Conservation (phyloP, 345 rosid species). For the Trapa bicornis region DNA sequence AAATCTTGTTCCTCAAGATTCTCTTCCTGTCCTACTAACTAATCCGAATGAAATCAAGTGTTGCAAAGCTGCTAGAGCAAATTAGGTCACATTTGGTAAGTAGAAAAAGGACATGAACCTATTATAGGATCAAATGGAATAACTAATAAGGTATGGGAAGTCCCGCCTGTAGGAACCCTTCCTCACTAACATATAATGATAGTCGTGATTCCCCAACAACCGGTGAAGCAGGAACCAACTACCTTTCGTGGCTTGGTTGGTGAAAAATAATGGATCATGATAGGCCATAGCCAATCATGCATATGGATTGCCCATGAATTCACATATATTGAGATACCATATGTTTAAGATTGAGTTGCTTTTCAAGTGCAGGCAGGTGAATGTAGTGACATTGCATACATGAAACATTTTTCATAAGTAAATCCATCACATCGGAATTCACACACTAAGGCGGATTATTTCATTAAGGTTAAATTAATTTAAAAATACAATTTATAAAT, state of each 20-base stretch:
- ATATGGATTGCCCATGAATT: background rate
- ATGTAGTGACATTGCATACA: background rate
- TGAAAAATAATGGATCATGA: background rate
- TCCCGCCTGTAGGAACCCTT: too few relatives aligned
- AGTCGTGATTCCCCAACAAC: background rate
- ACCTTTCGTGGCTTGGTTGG: background rate
- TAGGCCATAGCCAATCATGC: background rate
- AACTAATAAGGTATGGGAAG: too few relatives aligned
- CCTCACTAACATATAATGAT: background rate
- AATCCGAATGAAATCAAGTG: background rate
- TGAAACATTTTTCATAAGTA: background rate
- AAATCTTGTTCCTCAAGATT: slow-evolving; percentile 5
- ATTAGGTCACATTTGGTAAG: too few relatives aligned
- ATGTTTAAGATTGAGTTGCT: background rate
- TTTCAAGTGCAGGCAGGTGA: background rate
- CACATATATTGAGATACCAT: background rate
- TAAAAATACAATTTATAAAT: too few relatives aligned
- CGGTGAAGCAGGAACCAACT: background rate
- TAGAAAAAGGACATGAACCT: too few relatives aligned
- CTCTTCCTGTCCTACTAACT: background rate
- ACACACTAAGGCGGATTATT: too few relatives aligned
- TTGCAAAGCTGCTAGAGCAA: background rate
- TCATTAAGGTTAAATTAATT: too few relatives aligned
- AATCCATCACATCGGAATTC: too few relatives aligned
- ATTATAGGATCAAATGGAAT: too few relatives aligned